Percentiles rank a stretch among this genome's conserved stretches.
phyloP scores from a whole-genome alignment of 345 rosid genomes.

The Eucalyptus regnans region DNA sequence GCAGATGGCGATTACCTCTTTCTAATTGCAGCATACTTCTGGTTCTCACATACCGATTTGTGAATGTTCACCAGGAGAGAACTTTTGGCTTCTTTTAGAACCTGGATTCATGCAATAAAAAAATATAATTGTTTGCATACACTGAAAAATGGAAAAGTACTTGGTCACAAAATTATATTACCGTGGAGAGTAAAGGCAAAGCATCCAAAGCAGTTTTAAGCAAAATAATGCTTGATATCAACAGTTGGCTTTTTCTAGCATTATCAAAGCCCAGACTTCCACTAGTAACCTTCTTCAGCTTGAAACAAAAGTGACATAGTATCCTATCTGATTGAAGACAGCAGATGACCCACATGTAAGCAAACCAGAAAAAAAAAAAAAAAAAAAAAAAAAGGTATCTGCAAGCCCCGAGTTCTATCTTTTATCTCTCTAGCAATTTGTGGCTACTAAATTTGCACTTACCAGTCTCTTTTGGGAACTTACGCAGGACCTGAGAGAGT shows the following conservation, averaged over 20 bases:
- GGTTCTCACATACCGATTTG: slow-evolving; percentile 70
- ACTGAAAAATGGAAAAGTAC: neutral
- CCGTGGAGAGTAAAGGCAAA: slow-evolving; percentile 81
- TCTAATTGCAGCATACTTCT: slow-evolving; percentile 63
- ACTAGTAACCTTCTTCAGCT: slow-evolving; percentile 70
- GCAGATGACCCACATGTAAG: slow-evolving; percentile 1
- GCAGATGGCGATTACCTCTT: slow-evolving; percentile 33
- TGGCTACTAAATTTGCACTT: neutral
- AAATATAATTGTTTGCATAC: neutral
- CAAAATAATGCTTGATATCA: slow-evolving; percentile 85
- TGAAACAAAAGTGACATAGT: slow-evolving; percentile 97
- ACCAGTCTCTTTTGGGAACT: slow-evolving; percentile 97
- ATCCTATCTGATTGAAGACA: slow-evolving; percentile 60
- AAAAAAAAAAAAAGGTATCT: neutral
- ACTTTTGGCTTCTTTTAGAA: slow-evolving; percentile 73
- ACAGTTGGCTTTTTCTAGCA: slow-evolving; percentile 70
- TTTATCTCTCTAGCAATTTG: neutral
- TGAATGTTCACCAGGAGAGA: slow-evolving; percentile 73
- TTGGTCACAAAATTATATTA: neutral
- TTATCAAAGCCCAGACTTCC: slow-evolving; percentile 50
- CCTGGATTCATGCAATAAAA: slow-evolving; percentile 30
- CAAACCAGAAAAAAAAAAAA: neutral
- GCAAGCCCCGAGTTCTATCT: neutral
- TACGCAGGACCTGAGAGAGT: slow-evolving; percentile 85
- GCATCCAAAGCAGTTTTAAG: slow-evolving; percentile 95